Evolutionary conservation across 306 rosid genomes (phyloP), one percentile per base, ranked within the genome.

Genomic region (Senna tora): DNA sequence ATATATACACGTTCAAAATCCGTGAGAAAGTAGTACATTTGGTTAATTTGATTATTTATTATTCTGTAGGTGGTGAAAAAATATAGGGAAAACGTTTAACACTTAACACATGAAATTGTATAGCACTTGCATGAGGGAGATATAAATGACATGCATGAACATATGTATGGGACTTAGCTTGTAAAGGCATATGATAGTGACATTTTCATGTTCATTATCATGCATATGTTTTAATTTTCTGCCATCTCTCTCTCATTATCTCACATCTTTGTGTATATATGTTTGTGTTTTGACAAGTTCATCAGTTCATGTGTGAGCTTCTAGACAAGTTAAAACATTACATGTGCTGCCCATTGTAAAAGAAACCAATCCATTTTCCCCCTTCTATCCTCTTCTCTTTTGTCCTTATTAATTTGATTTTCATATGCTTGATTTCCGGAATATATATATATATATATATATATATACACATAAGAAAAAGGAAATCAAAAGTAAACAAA

Each of bases 261-360:
- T 49, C 10, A 9, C 52, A 38, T 43, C 63, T 9, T 36, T 25
- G 30, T 25, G 30, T 25, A 25, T 25, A 3, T 25, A 7, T 36
- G 38, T 32, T 32, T 16, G 8, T 78, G 71, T 59, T 75, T 53
- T 20, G 22, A 60, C 41, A 43, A 63, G 16, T 56, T 67, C 61
- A 52, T 67, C 61, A 52, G 51, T 67, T 67, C 38, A 12, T 45
- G 76, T n/a, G 5, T 58, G 74, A 60, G 59, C 77, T 73, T 38
- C 38, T 16, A 42, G 38, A 46, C 56, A 63, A 39, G 36, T 46
- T 22, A 45, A 75, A 75, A 82, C 89, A 77, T 42, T 63, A 64
- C 87, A 85, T 75, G 90, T 86, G 85, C 65, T 55, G 34, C 65
- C 17, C 13, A 65, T 55, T 68, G 34, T 74, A 42, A 39, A 54